Percentiles rank a stretch among this genome's conserved stretches.
These are phyloP conservation scores for Xylariales sp. DNA, from an alignment of 2,329 filamentous ascomycete species.

Conservation along the genomic window DNA sequence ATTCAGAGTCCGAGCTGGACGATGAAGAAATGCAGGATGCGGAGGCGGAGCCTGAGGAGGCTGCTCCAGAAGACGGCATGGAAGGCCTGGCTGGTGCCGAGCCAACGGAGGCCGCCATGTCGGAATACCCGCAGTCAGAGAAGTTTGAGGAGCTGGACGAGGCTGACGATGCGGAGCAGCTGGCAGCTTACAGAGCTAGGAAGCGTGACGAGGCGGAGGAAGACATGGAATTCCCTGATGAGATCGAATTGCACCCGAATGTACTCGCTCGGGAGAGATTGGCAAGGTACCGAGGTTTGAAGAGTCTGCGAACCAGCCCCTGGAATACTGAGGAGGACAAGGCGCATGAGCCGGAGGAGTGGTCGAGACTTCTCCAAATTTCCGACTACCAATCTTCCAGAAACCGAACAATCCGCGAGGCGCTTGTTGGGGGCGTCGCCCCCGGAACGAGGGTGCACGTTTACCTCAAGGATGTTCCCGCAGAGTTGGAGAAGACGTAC, in stretches of 20 bases:
- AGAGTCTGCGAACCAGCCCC: slow-evolving; percentile 79
- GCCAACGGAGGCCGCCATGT: slow-evolving; percentile 73
- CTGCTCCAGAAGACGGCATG: slow-evolving; percentile 76
- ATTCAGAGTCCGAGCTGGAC: slow-evolving; percentile 74
- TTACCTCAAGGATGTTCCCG: slow-evolving; percentile 56
- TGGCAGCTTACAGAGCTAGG: slow-evolving; percentile 75
- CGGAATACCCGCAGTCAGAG: slow-evolving; percentile 91
- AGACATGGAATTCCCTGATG: slow-evolving; percentile 93
- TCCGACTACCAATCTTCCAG: slow-evolving; percentile 85
- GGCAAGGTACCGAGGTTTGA: slow-evolving; percentile 82
- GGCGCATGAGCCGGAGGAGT: slow-evolving; percentile 83
- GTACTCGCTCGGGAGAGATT: slow-evolving; percentile 83
- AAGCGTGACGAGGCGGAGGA: slow-evolving; percentile 80
- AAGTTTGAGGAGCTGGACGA: slow-evolving; percentile 86
- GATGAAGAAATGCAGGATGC: slow-evolving; percentile 47
- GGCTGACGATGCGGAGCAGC: slow-evolving; percentile 69
- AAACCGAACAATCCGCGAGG: slow-evolving; percentile 72
- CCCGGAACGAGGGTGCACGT: slow-evolving; percentile 81
- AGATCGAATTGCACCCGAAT: slow-evolving; percentile 89
- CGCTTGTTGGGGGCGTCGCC: slow-evolving; percentile 80
- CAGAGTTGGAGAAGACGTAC: slow-evolving; percentile 40
- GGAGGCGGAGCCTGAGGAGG: slow-evolving; percentile 33
- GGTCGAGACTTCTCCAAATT: slow-evolving; percentile 79
- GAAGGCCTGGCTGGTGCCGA: slow-evolving; percentile 64
- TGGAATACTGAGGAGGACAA: slow-evolving; percentile 90